Conservation (phyloP, 768 basidiomycete genomes). For the Hirschioporus abietinus region DNA sequence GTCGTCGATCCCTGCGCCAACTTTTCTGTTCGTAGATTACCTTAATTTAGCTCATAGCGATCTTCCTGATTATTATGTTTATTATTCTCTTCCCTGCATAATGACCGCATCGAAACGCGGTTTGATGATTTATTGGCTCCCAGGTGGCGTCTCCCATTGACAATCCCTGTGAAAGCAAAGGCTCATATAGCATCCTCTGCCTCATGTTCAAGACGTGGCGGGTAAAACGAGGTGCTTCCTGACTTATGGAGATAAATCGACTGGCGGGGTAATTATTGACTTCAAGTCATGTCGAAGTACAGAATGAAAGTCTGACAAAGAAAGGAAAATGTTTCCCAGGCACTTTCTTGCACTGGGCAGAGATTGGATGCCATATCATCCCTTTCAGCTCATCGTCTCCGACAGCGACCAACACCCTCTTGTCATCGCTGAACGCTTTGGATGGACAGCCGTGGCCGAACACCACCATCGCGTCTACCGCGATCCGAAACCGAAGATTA, state of each 20-base stretch:
- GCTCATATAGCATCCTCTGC: background rate
- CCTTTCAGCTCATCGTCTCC: too few relatives aligned
- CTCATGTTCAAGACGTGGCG: background rate
- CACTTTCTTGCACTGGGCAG: too few relatives aligned
- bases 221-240: background rate
- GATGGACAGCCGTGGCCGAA: too few relatives aligned
- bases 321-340: too few relatives aligned
- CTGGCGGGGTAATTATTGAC: background rate
- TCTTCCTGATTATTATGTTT: background rate
- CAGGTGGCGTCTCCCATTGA: background rate
- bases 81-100: background rate
- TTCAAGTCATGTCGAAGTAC: too few relatives aligned
- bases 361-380: too few relatives aligned
- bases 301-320: too few relatives aligned
- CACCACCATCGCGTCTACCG: too few relatives aligned
- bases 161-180: background rate
- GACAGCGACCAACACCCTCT: too few relatives aligned
- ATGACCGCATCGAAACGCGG: too few relatives aligned
- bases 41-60: background rate
- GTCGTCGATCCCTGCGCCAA: background rate
- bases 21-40: background rate
- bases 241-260: background rate
- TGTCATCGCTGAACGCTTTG: too few relatives aligned
- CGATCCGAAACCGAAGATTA: too few relatives aligned
- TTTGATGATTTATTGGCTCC: background rate